A percentile compares a stretch with the other conserved stretches of the same genome.
Evolutionary conservation across 768 basidiomycete species (phyloP).

Genomic region (Collybia sordida): DNA sequence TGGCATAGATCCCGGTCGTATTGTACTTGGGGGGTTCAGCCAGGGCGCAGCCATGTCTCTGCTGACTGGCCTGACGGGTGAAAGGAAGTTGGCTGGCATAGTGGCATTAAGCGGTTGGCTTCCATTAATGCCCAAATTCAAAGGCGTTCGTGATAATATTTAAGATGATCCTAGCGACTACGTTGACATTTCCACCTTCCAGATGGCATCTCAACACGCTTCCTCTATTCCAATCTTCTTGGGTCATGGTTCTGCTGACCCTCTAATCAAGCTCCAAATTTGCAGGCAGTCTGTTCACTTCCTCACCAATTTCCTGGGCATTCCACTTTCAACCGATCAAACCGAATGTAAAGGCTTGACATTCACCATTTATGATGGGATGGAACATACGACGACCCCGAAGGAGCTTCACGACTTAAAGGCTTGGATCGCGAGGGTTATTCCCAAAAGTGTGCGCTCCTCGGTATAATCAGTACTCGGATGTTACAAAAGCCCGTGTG

Average conservation of each 20-base stretch:
- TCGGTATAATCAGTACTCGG: constrained; percentile 5
- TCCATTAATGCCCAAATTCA: constrained; percentile 52
- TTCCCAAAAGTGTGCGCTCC: constrained; percentile 30
- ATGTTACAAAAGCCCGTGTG: too few species aligned
- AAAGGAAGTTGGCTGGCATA: constrained; percentile 55
- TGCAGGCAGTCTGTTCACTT: constrained; percentile 56
- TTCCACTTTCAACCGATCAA: constrained; percentile 38
- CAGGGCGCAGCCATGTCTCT: constrained; percentile 68
- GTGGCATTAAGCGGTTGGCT: constrained; percentile 64
- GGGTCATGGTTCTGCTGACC: constrained; percentile 75
- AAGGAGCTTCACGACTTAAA: constrained; percentile 72
- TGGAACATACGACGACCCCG: constrained; percentile 64
- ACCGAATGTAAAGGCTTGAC: constrained; percentile 54
- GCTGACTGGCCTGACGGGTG: constrained; percentile 51
- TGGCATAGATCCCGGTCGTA: constrained; percentile 54
- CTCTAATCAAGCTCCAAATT: constrained; percentile 60
- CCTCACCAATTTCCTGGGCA: constrained; percentile 52
- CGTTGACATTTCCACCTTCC: constrained; percentile 8
- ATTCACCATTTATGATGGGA: constrained; percentile 65
- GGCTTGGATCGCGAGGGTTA: constrained; percentile 63
- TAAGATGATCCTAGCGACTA: too few species aligned
- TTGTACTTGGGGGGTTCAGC: constrained; percentile 74
- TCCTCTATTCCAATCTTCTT: constrained; percentile 66
- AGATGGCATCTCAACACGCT: constrained; percentile 51
- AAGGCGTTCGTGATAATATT: constrained; percentile 33